A percentile compares a stretch with the other conserved stretches of the same genome.
Evolutionary conservation across 345 rosid genomes (phyloP).

Genomic region (Jatropha curcas): DNA sequence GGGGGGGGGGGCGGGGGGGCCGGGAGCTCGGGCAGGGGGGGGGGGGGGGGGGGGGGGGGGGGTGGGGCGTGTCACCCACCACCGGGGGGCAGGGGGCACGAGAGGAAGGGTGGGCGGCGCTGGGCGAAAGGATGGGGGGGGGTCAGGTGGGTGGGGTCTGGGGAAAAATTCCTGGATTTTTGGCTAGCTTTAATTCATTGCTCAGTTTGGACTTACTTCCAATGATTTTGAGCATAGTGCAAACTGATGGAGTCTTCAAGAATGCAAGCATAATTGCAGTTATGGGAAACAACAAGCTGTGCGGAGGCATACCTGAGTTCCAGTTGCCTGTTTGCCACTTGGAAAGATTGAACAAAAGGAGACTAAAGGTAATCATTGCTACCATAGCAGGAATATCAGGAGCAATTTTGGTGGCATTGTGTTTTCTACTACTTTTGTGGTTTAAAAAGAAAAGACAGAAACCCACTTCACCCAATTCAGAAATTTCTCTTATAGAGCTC

Average conservation of each 20-base stretch:
- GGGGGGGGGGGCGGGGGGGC: no score
- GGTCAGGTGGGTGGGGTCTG: no score
- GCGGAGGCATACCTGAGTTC: not conserved
- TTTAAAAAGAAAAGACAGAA: not conserved
- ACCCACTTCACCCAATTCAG: not conserved
- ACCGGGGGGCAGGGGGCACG: no score
- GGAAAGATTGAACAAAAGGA: not conserved
- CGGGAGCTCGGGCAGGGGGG: no score
- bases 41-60: no score
- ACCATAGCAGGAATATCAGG: not conserved
- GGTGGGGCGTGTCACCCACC: no score
- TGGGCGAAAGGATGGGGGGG: no score
- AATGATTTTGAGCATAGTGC: not conserved
- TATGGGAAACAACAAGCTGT: not conserved
- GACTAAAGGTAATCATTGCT: not conserved
- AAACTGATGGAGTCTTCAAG: not conserved
- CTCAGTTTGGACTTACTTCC: not conserved
- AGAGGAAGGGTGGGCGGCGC: no score
- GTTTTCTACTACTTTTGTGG: not conserved
- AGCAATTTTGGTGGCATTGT: not conserved
- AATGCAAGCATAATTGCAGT: not conserved
- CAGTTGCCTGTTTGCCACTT: not conserved
- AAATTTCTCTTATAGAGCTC: not conserved
- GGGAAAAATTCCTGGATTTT: slow-evolving; percentile 3
- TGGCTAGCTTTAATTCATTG: not conserved